Conservation (phyloP, 2,329 filamentous ascomycete species). For the Pyrenochaeta sp. region DNA sequence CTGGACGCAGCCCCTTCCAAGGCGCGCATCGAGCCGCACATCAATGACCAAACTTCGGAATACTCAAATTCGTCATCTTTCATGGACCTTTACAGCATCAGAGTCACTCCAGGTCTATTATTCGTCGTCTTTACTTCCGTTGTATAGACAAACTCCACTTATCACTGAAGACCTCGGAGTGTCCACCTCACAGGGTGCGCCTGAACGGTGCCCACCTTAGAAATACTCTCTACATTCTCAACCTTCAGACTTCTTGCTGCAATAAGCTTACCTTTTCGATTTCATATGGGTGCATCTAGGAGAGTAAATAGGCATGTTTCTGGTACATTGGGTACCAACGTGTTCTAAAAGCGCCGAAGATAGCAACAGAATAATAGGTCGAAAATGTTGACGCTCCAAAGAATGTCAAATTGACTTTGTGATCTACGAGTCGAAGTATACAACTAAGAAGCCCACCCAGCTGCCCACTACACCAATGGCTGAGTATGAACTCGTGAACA, state of each 20-base stretch:
- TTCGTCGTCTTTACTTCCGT: not conserved
- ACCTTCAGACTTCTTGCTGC: too few species aligned
- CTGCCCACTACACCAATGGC: constrained; percentile 95
- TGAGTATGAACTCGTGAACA: constrained; percentile 96
- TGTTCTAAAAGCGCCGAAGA: too few species aligned
- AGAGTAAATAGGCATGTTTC: too few species aligned
- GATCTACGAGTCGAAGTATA: constrained; percentile 71
- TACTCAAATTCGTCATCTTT: not conserved
- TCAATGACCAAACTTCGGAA: constrained; percentile 5
- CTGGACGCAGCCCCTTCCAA: constrained; percentile 21
- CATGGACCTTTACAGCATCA: constrained; percentile 17
- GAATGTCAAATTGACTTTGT: not conserved
- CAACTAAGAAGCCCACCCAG: constrained; percentile 92
- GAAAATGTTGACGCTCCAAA: not conserved
- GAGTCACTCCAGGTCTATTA: constrained; percentile 6
- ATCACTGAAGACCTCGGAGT: too few species aligned
- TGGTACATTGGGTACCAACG: too few species aligned
- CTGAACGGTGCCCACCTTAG: too few species aligned
- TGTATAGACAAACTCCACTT: too few species aligned
- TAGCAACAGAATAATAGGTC: not conserved
- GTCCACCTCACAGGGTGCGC: too few species aligned
- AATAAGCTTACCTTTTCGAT: too few species aligned
- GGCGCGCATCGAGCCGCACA: constrained; percentile 21
- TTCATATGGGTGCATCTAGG: too few species aligned
- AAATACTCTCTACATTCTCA: too few species aligned